These are phyloP conservation scores for Fusarium lateritium DNA, from an alignment of 2,329 filamentous ascomycete genomes.

Conservation along the genomic window DNA sequence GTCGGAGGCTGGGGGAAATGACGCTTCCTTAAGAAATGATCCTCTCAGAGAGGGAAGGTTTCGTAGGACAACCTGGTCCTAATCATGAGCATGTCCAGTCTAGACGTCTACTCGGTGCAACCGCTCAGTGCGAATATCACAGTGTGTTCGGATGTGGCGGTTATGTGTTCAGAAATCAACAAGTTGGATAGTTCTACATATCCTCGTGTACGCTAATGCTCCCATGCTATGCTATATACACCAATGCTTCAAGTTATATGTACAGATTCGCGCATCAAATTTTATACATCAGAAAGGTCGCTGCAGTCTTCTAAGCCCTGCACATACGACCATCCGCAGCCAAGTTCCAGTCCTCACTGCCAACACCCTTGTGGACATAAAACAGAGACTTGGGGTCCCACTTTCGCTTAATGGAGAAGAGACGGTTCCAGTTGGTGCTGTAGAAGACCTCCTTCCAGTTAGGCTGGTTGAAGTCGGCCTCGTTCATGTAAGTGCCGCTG, in stretches of 20 bases:
- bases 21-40: no score
- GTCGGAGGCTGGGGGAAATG: background rate
- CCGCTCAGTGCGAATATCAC: no score
- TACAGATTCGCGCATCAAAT: background rate
- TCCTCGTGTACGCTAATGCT: background rate
- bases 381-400: conserved; percentile 65
- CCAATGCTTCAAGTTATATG: background rate
- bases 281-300: background rate
- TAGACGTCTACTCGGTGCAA: no score
- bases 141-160: no score
- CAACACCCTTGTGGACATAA: conserved; percentile 64
- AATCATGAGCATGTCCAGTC: background rate
- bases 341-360: conserved; percentile 63
- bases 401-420: conserved; percentile 64
- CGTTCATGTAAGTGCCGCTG: conserved; percentile 65
- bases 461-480: conserved; percentile 63
- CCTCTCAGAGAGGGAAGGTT: background rate
- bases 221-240: background rate
- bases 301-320: conserved; percentile 37
- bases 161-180: background rate
- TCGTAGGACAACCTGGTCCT: background rate
- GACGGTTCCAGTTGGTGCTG: conserved; percentile 60
- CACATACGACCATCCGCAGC: conserved; percentile 41
- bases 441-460: conserved; percentile 63
- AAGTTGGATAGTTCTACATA: background rate